Evolutionary conservation across 2,329 filamentous ascomycete species (phyloP).

Genomic region (Xylaria sp.): DNA sequence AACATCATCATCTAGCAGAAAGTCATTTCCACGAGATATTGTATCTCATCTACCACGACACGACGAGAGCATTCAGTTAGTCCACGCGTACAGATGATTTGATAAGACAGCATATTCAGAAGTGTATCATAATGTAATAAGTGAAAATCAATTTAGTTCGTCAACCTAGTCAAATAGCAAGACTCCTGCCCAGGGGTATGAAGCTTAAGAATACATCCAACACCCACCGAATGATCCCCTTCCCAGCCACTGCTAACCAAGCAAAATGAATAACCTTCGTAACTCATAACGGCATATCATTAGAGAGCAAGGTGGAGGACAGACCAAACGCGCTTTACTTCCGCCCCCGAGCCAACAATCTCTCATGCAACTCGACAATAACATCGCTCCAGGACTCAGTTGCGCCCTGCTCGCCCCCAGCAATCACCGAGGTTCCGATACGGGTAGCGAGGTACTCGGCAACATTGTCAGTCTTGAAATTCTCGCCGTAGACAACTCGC

Average conservation of each 20-base stretch:
- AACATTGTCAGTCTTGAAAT: slow-evolving; percentile 77
- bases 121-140: no score
- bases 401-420: slow-evolving; percentile 43
- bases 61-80: no score
- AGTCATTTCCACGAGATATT: no score
- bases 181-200: not conserved
- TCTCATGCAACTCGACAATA: slow-evolving; percentile 60
- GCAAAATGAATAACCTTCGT: slow-evolving; percentile 11
- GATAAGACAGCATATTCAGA: no score
- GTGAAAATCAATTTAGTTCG: no score
- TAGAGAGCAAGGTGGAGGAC: not conserved
- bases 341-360: slow-evolving; percentile 60
- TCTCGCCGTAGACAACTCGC: slow-evolving; percentile 76
- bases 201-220: not conserved
- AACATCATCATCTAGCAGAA: no score
- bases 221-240: not conserved
- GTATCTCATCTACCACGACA: no score
- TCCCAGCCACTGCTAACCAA: not conserved
- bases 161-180: not conserved
- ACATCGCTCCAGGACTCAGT: slow-evolving; percentile 58
- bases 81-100: no score
- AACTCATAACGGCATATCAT: slow-evolving; percentile 26
- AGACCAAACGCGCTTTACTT: slow-evolving; percentile 45
- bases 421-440: slow-evolving; percentile 49
- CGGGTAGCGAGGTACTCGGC: slow-evolving; percentile 69